Conservation (phyloP, 306 rosid genomes). For the Gleditsia sinensis region DNA sequence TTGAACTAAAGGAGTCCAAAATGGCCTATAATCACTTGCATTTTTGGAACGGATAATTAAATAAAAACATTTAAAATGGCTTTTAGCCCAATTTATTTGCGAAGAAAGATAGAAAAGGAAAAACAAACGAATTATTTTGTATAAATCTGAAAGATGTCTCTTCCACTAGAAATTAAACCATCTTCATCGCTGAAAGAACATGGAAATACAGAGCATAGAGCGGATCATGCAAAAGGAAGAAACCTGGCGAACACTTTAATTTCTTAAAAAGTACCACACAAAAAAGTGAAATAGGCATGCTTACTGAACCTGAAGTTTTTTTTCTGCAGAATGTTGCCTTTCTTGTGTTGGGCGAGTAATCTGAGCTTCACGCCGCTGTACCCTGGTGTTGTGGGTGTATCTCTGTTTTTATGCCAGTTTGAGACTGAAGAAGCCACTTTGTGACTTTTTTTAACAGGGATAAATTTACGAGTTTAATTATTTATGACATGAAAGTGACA, state of each 20-base stretch:
- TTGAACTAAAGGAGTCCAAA: too few relatives aligned
- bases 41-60: neutral
- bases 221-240: neutral
- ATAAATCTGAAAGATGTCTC: too few relatives aligned
- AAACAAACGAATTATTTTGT: too few relatives aligned
- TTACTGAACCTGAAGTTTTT: conserved; percentile 30
- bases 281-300: neutral
- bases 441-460: neutral
- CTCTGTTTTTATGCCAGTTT: neutral
- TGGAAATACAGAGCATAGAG: neutral
- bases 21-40: too few relatives aligned
- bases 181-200: neutral
- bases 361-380: neutral
- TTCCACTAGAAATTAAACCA: too few relatives aligned
- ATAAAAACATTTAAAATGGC: neutral
- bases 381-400: neutral
- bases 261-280: neutral
- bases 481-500: too few relatives aligned
- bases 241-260: neutral
- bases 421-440: neutral
- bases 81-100: neutral
- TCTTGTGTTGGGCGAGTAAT: neutral
- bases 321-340: neutral
- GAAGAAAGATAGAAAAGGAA: neutral
- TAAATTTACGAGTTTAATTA: too few relatives aligned